These are phyloP conservation scores for Lactarius akahatsu DNA, from an alignment of 768 basidiomycete species.

Conservation along the genomic window DNA sequence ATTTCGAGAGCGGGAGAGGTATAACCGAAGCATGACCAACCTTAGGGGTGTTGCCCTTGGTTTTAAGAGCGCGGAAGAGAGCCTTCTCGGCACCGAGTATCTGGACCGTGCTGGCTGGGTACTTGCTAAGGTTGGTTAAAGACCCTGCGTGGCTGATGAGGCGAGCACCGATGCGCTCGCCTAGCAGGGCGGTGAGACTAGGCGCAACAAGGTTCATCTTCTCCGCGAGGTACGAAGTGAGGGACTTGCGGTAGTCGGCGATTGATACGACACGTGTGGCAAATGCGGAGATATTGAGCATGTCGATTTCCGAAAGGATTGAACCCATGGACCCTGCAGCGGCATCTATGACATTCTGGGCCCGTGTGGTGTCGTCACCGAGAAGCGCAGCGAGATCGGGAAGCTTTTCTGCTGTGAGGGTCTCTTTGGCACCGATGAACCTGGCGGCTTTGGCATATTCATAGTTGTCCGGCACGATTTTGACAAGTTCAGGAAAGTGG, in stretches of 20 bases:
- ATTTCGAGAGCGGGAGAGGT: background rate
- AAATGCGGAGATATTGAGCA: conserved; percentile 93
- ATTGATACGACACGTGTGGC: conserved; percentile 88
- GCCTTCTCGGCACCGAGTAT: conserved; percentile 98
- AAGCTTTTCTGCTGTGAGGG: conserved; percentile 74
- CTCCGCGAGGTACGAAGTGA: conserved; percentile 84
- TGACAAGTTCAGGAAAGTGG: conserved; percentile 96
- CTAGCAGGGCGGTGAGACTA: conserved; percentile 84
- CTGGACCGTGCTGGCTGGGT: conserved; percentile 97
- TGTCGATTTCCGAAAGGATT: conserved; percentile 85
- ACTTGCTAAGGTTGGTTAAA: conserved; percentile 95
- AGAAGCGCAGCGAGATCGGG: conserved; percentile 75
- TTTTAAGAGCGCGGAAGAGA: conserved; percentile 94
- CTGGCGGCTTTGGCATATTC: conserved; percentile 85
- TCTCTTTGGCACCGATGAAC: conserved; percentile 89
- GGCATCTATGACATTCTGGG: conserved; percentile 93
- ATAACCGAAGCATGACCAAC: conserved; percentile 39
- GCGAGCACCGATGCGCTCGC: conserved; percentile 89
- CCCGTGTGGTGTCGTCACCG: conserved; percentile 80
- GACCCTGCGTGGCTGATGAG: conserved; percentile 96
- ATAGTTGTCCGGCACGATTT: conserved; percentile 90
- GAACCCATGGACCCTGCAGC: conserved; percentile 94
- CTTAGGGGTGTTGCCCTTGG: conserved; percentile 98
- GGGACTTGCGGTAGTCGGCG: conserved; percentile 89
- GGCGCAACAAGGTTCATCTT: conserved; percentile 99